phyloP scores from a whole-genome alignment of 257 asterid species.

The Fraxinus pennsylvanica region DNA sequence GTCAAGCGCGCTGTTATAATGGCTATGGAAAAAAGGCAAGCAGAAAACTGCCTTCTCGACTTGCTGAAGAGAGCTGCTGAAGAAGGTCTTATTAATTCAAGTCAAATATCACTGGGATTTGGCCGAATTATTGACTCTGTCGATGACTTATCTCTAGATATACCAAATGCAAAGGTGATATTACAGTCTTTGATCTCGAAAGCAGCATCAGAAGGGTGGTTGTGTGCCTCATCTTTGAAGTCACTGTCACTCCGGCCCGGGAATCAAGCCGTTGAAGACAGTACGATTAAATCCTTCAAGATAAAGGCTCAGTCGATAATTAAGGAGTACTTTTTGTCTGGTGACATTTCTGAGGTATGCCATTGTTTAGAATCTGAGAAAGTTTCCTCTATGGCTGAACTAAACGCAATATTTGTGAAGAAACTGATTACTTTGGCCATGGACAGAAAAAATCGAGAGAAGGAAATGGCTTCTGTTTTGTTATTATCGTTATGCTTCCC shows the following conservation, averaged over 20 bases:
- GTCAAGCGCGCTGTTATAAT: conserved; percentile 73
- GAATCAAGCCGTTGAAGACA: conserved; percentile 53
- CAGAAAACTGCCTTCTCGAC: conserved; percentile 58
- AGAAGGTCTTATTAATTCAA: conserved; percentile 76
- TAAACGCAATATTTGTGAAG: conserved; percentile 76
- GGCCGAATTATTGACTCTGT: conserved; percentile 70
- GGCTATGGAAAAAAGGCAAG: conserved; percentile 82
- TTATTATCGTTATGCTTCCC: conserved; percentile 79
- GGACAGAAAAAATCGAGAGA: conserved; percentile 87
- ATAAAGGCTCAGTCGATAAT: conserved; percentile 65
- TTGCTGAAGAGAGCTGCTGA: conserved; percentile 67
- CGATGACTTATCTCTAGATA: conserved; percentile 79
- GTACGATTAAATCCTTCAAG: conserved; percentile 56
- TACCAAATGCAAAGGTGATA: conserved; percentile 71
- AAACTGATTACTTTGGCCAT: conserved; percentile 80
- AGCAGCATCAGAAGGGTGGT: conserved; percentile 96
- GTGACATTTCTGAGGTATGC: conserved; percentile 76
- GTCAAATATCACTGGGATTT: conserved; percentile 85
- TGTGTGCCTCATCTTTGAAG: conserved; percentile 70
- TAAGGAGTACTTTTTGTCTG: conserved; percentile 77
- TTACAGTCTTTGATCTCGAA: conserved; percentile 74
- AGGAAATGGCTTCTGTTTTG: conserved; percentile 90
- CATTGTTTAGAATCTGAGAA: conserved; percentile 73
- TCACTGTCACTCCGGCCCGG: conserved; percentile 49
- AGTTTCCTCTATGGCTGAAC: conserved; percentile 39